Conservation (phyloP, 768 basidiomycete genomes). For the Trametes coccinea region DNA sequence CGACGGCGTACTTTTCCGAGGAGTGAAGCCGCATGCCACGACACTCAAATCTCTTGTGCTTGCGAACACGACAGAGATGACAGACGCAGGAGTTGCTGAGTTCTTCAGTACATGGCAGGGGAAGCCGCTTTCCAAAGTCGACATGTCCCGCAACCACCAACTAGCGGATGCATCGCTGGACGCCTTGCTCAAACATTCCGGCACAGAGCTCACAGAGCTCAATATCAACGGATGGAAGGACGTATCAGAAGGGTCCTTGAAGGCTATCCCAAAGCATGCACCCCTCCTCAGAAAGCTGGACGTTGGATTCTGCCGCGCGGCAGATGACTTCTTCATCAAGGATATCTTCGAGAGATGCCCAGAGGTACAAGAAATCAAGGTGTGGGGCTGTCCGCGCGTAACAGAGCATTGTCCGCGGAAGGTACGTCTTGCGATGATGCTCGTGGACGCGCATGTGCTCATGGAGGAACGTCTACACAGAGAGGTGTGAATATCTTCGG, state of each 20-base stretch:
- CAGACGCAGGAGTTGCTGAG: conserved; percentile 64
- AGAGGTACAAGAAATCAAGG: conserved; percentile 45
- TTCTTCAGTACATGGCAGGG: conserved; percentile 64
- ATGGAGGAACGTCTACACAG: neutral
- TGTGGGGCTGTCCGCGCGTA: conserved; percentile 56
- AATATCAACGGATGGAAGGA: conserved; percentile 80
- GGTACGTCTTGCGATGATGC: conserved; percentile 36
- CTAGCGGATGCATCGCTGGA: conserved; percentile 55
- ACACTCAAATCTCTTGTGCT: conserved; percentile 55
- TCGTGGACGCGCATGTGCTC: neutral
- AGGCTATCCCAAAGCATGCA: conserved; percentile 35
- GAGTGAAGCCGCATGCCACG: conserved; percentile 52
- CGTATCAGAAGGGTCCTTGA: conserved; percentile 49
- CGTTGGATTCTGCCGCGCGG: conserved; percentile 80
- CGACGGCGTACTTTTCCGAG: conserved; percentile 59
- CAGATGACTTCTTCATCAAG: conserved; percentile 83
- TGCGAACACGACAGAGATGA: conserved; percentile 57
- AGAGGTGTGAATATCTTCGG: conserved; percentile 14
- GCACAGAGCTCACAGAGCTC: conserved; percentile 53
- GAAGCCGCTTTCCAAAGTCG: conserved; percentile 48
- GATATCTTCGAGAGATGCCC: conserved; percentile 53
- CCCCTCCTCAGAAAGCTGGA: conserved; percentile 61
- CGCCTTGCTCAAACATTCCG: conserved; percentile 71
- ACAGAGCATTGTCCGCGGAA: conserved; percentile 48
- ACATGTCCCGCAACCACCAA: conserved; percentile 62